These are phyloP conservation scores for Beauveria pseudobassiana DNA, from an alignment of 2,329 filamentous ascomycete species.

Conservation along the genomic window DNA sequence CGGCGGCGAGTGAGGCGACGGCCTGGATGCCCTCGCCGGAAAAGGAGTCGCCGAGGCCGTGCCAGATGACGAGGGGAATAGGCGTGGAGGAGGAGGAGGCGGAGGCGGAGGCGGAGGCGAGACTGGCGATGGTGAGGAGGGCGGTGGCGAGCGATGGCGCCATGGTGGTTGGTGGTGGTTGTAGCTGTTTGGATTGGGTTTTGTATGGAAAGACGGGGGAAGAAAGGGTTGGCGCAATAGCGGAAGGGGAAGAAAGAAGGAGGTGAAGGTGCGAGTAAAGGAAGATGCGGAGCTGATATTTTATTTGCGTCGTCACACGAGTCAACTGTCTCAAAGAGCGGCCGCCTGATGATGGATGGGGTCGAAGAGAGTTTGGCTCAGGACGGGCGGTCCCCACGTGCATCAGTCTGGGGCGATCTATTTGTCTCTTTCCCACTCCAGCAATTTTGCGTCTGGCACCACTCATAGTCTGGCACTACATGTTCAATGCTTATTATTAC, in stretches of 20 bases:
- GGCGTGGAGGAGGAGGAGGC: constrained; percentile 41
- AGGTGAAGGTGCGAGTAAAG: no score
- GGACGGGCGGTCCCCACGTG: background rate
- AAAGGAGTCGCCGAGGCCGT: constrained; percentile 71
- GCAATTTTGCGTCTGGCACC: no score
- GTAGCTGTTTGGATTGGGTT: background rate
- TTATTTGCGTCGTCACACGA: no score
- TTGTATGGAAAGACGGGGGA: no score
- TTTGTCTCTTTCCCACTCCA: background rate
- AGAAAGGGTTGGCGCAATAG: background rate
- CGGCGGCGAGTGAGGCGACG: constrained; percentile 64
- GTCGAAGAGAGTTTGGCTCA: no score
- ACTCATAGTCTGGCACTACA: no score
- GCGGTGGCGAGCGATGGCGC: background rate
- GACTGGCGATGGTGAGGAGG: constrained; percentile 10
- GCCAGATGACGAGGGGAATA: constrained; percentile 90
- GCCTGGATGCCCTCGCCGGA: constrained; percentile 64
- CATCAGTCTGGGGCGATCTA: background rate
- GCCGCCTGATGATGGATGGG: no score
- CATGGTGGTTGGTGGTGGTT: constrained; percentile 10
- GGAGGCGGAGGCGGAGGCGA: background rate
- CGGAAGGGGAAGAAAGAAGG: background rate
- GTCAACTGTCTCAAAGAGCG: background rate
- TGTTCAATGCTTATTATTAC: no score
- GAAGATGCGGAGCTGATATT: no score